Conservation (phyloP, 129 eudicot genomes). For the Helichrysum umbraculigerum region DNA sequence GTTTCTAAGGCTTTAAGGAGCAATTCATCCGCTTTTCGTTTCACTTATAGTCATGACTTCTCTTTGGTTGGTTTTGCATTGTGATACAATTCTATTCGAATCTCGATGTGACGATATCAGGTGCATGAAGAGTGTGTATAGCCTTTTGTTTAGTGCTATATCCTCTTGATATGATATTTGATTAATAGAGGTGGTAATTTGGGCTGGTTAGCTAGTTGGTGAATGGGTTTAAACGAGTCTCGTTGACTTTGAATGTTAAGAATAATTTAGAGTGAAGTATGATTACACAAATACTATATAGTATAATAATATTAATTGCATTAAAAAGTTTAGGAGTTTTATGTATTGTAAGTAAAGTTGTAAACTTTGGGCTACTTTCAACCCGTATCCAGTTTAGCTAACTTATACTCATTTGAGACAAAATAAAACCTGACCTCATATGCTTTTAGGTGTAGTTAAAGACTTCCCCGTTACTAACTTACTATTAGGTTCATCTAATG, state of each 20-base stretch:
- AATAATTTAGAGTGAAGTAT: neutral
- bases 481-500: no score
- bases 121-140: neutral
- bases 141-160: neutral
- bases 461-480: neutral
- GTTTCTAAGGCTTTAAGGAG: neutral
- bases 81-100: neutral
- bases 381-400: neutral
- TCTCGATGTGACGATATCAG: no score
- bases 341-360: neutral
- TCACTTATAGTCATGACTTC: neutral
- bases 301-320: no score
- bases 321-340: no score
- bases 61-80: conserved; percentile 1
- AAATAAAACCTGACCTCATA: neutral
- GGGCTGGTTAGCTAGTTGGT: neutral
- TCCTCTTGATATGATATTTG: neutral
- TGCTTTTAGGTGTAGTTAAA: no score
- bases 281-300: no score
- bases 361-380: neutral
- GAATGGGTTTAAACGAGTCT: neutral
- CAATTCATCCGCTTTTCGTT: neutral
- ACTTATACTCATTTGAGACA: neutral
- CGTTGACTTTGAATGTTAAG: neutral
- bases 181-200: neutral